A percentile compares a stretch with the other conserved stretches of the same genome.
phyloP scores from a whole-genome alignment of 2,329 filamentous ascomycete species.

The Aspergillus fumigatiaffinis region DNA sequence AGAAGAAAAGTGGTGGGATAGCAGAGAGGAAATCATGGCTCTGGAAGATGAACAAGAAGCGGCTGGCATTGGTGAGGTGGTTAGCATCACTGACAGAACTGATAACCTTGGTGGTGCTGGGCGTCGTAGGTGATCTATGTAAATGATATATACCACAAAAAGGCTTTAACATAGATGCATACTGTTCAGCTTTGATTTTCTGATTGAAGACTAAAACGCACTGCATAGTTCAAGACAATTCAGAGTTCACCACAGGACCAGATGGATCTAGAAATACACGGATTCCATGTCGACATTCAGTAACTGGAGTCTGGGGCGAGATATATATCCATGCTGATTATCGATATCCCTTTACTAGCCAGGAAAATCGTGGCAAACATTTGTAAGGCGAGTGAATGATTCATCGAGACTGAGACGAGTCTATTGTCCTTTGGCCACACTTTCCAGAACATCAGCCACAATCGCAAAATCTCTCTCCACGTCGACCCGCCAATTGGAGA shows the following conservation, averaged over 20 bases:
- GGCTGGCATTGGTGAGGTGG: constrained; percentile 89
- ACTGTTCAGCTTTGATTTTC: neutral
- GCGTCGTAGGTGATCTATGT: constrained; percentile 38
- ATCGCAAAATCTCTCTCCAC: constrained; percentile 62
- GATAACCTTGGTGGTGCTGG: constrained; percentile 47
- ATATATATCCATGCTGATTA: neutral
- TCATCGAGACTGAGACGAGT: neutral
- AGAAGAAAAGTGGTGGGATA: constrained; percentile 99
- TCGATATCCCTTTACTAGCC: neutral
- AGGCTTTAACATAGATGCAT: neutral
- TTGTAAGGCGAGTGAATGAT: neutral
- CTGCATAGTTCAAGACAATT: neutral
- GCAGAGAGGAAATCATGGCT: constrained; percentile 83
- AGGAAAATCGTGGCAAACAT: neutral
- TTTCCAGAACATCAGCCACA: constrained; percentile 60
- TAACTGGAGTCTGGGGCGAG: neutral
- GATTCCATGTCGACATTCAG: neutral
- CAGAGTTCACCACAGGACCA: neutral
- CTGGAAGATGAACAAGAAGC: constrained; percentile 96
- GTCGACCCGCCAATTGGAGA: constrained; percentile 79
- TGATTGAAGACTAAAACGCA: neutral
- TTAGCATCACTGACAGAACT: constrained; percentile 73
- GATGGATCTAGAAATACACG: neutral
- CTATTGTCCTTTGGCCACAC: constrained; percentile 35
- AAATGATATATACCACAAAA: neutral